phyloP scores from a whole-genome alignment of 177 flowering plant genomes.

The Tripterygium wilfordii region DNA sequence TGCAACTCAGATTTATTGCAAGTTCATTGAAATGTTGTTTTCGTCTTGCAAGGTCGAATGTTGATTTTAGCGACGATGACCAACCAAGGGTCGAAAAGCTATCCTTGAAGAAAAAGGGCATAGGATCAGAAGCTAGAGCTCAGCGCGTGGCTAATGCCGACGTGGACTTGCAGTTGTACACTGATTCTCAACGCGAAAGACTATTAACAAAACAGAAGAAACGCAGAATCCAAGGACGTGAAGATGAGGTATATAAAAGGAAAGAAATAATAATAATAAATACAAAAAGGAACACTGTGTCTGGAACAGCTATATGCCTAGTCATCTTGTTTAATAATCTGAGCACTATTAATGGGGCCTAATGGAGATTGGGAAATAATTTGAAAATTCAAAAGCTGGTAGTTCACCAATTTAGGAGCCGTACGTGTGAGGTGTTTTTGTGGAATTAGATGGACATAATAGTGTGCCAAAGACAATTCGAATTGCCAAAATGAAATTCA shows the following conservation, averaged over 20 bases:
- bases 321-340: background rate
- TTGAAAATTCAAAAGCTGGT: too few species aligned
- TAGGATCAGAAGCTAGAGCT: slow-evolving; percentile 92
- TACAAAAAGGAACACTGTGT: too few species aligned
- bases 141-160: slow-evolving; percentile 75
- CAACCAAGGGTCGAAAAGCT: slow-evolving; percentile 58
- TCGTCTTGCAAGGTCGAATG: slow-evolving; percentile 34
- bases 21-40: background rate
- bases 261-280: too few species aligned
- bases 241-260: slow-evolving; percentile 66
- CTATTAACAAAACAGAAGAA: slow-evolving; percentile 75
- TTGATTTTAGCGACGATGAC: slow-evolving; percentile 36
- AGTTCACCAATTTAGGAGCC: too few species aligned
- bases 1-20: too few species aligned
- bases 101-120: slow-evolving; percentile 77
- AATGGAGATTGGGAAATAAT: too few species aligned
- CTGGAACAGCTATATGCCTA: too few species aligned
- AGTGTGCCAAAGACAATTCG: too few species aligned
- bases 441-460: too few species aligned
- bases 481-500: too few species aligned
- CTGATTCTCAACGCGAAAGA: slow-evolving; percentile 62
- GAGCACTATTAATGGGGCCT: too few species aligned
- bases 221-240: slow-evolving; percentile 84
- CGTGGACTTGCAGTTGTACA: slow-evolving; percentile 67
- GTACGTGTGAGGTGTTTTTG: too few species aligned